phyloP scores from a whole-genome alignment of 139 green algal species.

The Desmodesmus armatus region DNA sequence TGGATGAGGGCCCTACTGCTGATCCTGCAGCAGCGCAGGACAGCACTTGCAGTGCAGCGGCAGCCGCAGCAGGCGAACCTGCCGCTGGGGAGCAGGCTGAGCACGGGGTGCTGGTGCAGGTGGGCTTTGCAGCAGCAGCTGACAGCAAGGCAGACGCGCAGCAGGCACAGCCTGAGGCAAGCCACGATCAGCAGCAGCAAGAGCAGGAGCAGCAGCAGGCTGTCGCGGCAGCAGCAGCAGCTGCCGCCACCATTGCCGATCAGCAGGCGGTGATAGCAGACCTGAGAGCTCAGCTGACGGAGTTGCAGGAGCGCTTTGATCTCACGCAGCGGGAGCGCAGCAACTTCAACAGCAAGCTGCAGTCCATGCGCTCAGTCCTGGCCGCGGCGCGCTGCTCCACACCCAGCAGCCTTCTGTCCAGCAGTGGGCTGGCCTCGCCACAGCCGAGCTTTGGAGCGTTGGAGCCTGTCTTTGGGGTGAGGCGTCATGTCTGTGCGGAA shows the following conservation, averaged over 20 bases:
- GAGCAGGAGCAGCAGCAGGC: background rate
- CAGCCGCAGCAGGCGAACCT: slow-evolving; percentile 8
- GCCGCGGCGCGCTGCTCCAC: slow-evolving; percentile 25
- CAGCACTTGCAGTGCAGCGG: background rate
- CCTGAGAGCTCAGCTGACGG: background rate
- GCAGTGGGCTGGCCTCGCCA: slow-evolving; percentile 13
- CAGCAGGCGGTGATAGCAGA: background rate
- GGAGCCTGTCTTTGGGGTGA: slow-evolving; percentile 19
- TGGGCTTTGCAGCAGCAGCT: background rate
- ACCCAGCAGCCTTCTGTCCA: slow-evolving; percentile 23
- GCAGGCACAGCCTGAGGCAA: no score
- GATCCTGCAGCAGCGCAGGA: background rate
- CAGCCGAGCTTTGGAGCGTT: slow-evolving; percentile 10
- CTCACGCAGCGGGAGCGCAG: background rate
- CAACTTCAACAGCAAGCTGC: background rate
- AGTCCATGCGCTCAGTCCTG: slow-evolving; percentile 17
- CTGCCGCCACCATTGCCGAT: background rate
- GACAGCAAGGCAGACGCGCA: background rate
- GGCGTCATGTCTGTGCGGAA: no score
- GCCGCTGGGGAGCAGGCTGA: background rate
- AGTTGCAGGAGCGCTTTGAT: slow-evolving; percentile 22
- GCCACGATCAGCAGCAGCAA: background rate
- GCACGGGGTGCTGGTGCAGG: slow-evolving; percentile 11
- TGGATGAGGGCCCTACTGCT: no score
- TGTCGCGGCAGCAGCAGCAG: background rate